phyloP scores from a whole-genome alignment of 1,139 yeast species.

The Hyphopichia burtonii region DNA sequence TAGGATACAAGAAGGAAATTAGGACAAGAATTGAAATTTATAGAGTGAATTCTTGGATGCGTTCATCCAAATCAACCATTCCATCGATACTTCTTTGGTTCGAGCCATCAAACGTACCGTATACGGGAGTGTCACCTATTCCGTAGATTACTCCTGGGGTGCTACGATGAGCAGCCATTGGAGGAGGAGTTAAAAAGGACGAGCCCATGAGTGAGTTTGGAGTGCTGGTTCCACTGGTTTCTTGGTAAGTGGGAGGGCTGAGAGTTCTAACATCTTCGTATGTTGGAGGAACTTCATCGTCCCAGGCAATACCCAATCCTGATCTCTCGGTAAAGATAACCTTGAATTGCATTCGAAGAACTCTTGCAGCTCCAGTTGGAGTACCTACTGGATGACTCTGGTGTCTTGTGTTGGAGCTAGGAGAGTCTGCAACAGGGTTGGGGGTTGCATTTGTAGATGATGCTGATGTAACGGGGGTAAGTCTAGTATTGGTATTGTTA shows the following conservation, averaged over 20 bases:
- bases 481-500: not conserved
- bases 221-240: constrained; percentile 17
- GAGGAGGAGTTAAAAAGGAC: constrained; percentile 7
- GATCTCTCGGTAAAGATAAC: constrained; percentile 80
- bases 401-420: constrained; percentile 7
- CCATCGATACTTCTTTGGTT: constrained; percentile 24
- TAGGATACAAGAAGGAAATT: not conserved
- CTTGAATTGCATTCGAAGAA: constrained; percentile 90
- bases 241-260: constrained; percentile 79
- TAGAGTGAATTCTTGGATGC: constrained; percentile 33
- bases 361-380: constrained; percentile 94
- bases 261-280: constrained; percentile 80
- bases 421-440: constrained; percentile 1
- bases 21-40: constrained; percentile 5
- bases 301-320: constrained; percentile 97
- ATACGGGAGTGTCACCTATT: constrained; percentile 40
- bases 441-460: constrained; percentile 7
- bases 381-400: constrained; percentile 47
- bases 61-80: constrained; percentile 30
- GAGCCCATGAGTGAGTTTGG: not conserved
- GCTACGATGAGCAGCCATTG: constrained; percentile 14
- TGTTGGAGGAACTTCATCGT: constrained; percentile 97
- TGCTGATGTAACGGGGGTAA: constrained; percentile 16
- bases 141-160: constrained; percentile 48
- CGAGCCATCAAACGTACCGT: constrained; percentile 17